Base-by-base conservation (phyloP, 139 green algal species). In the Asterochloris erici region DNA sequence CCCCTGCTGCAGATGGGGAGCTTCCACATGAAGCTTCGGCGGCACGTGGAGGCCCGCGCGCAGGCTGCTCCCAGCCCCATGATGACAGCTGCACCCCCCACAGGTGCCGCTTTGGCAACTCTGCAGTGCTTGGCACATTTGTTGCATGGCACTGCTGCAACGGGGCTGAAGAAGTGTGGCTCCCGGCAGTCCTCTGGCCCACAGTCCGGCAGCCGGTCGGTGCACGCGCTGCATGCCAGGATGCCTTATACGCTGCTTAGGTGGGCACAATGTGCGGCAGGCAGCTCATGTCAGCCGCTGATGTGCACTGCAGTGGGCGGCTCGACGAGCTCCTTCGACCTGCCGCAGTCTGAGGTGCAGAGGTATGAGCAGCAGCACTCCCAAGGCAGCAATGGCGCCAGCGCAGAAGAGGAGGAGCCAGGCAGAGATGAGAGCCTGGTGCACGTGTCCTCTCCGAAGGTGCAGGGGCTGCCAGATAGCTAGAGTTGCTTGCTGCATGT, bases 21-120 rank as follows among this genome's bases (percentile, higher is more conserved):
- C 60, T 97, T 96, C 70, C 82, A 92, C 63, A 85, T 98, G 68
- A 90, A 89, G 15, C 90, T 98, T 11, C 85, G 88, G 47, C 89
- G 93, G 77, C 93, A 87, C 81, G 63, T 93, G 9, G 78, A 73
- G 14, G 84, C 81, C 54, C 60, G 29, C 24, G 73, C 77, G 16
- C 24, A 27, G 15, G 75, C 86, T 4, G 74, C 76, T 38, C 74
- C 78, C 0, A 68, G 73, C 15, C 71, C 84, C 23, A 77, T 86
- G 68, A 24, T 79, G 0, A 70, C 76, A 9, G 83, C 88, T 29
- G 21, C 86, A 4, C 68, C 74, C 2, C 76, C 14, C 38, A 10
- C 24, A 24, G 54, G 12, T 80, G 24, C 29, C 70, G 12, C 23
- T 0, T 29, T 12, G 38, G 26, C 23, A 0, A 21, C 38, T 76